A percentile compares a stretch with the other conserved stretches of the same genome.
phyloP scores from a whole-genome alignment of 352 stramenopile species.

The Phytopythium chamaehyphon region DNA sequence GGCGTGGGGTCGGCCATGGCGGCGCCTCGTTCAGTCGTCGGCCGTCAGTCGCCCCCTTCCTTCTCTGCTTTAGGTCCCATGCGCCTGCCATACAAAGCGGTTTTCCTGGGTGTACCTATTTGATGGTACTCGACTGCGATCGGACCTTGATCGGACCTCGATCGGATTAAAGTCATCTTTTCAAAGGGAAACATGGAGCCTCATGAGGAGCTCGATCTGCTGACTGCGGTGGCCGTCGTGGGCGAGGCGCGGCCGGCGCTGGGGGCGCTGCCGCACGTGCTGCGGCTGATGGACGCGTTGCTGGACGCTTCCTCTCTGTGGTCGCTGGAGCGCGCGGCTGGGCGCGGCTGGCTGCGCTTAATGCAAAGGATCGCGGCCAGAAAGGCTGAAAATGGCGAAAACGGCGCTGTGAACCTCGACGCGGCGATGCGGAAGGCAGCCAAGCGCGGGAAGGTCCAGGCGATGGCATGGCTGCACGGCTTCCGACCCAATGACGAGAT shows the following conservation, averaged over 20 bases:
- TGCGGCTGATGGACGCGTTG: slow-evolving; percentile 29
- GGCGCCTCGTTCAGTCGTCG: slow-evolving; percentile 3
- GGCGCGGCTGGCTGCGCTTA: slow-evolving; percentile 32
- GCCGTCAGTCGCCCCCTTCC: slow-evolving; percentile 4
- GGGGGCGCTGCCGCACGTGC: slow-evolving; percentile 33
- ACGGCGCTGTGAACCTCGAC: slow-evolving; percentile 25
- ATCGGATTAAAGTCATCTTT: too few species aligned
- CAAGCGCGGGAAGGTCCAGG: slow-evolving; percentile 22
- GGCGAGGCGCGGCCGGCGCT: slow-evolving; percentile 13
- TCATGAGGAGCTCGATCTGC: too few species aligned
- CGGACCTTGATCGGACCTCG: too few species aligned
- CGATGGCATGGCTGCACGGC: slow-evolving; percentile 25
- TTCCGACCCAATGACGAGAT: slow-evolving; percentile 23
- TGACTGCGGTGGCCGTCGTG: slow-evolving; percentile 14
- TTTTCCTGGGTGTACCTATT: too few species aligned
- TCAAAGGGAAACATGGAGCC: too few species aligned
- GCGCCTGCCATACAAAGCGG: too few species aligned
- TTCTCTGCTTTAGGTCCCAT: neutral
- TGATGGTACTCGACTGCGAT: too few species aligned
- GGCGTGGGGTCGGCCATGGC: slow-evolving; percentile 43
- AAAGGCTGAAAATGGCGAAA: slow-evolving; percentile 3
- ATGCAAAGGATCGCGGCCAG: slow-evolving; percentile 27
- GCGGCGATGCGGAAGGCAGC: slow-evolving; percentile 35
- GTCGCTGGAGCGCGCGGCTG: slow-evolving; percentile 35
- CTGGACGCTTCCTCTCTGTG: slow-evolving; percentile 30